Conservation (phyloP, 139 green algal genomes). For the Mychonastes homosphaera region DNA sequence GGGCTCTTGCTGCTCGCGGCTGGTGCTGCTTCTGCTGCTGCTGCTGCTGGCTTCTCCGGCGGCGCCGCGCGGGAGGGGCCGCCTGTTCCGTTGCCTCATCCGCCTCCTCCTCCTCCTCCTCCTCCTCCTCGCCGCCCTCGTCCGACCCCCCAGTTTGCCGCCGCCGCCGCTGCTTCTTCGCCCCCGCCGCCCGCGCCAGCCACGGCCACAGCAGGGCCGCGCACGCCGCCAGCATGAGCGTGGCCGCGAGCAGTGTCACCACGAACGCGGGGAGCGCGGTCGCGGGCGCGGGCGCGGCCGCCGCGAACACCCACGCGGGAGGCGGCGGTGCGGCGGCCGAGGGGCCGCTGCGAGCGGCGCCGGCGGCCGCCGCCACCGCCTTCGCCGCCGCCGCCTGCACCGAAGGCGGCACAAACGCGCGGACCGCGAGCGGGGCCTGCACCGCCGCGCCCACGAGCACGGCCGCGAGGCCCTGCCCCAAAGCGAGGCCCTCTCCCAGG, state of each 20-base stretch:
- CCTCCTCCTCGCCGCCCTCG: no score
- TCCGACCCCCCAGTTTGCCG: neutral
- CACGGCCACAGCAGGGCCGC: neutral
- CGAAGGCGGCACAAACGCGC: slow-evolving; percentile 13
- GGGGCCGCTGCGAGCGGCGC: no score
- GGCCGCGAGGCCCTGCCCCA: slow-evolving; percentile 22
- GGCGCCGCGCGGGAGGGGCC: no score
- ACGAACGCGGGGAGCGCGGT: slow-evolving; percentile 7
- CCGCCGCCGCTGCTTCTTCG: neutral
- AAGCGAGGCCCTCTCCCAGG: slow-evolving; percentile 32
- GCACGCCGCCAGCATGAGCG: neutral
- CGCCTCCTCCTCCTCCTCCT: no score
- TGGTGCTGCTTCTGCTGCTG: slow-evolving; percentile 1
- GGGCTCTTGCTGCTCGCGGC: neutral
- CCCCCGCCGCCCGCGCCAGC: neutral
- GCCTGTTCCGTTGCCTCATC: no score
- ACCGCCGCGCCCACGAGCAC: slow-evolving; percentile 5
- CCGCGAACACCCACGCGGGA: no score
- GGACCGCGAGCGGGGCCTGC: slow-evolving; percentile 16
- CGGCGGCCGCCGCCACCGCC: neutral
- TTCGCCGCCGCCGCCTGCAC: neutral
- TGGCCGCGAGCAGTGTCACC: neutral
- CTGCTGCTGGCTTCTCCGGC: neutral
- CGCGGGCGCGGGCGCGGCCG: no score
- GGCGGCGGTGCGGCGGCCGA: no score